Evolutionary conservation across 805 yeast species (phyloP).

Genomic region (Teunomyces barrocoloradensis): DNA sequence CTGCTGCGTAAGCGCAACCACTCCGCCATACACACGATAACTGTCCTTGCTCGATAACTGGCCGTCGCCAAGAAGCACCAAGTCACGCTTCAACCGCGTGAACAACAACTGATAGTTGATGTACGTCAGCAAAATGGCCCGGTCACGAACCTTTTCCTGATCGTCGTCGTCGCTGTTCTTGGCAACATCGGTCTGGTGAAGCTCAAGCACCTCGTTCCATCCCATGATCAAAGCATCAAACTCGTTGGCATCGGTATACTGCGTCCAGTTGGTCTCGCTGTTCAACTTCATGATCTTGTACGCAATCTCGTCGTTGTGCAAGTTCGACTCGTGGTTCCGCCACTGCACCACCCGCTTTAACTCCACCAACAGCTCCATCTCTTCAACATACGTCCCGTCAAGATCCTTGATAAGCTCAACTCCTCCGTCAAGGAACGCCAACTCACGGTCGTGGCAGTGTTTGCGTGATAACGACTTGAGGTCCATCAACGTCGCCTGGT

Average conservation of each 20-base stretch:
- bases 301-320: constrained; percentile 73
- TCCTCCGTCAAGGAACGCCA: constrained; percentile 37
- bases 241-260: constrained; percentile 37
- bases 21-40: constrained; percentile 48
- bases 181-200: constrained; percentile 55
- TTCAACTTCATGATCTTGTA: constrained; percentile 45
- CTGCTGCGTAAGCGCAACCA: constrained; percentile 53
- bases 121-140: constrained; percentile 73
- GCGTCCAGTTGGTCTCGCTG: constrained; percentile 12
- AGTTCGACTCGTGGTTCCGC: constrained; percentile 55
- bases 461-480: constrained; percentile 10
- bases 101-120: constrained; percentile 66
- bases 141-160: constrained; percentile 60
- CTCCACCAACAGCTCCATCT: constrained; percentile 22
- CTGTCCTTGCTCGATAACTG: constrained; percentile 39
- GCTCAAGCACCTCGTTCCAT: constrained; percentile 69
- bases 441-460: constrained; percentile 21
- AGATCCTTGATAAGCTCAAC: constrained; percentile 36
- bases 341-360: constrained; percentile 41
- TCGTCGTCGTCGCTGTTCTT: constrained; percentile 48
- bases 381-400: constrained; percentile 39
- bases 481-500: constrained; percentile 13
- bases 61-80: constrained; percentile 41
- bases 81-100: constrained; percentile 72
- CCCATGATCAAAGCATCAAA: constrained; percentile 57